Evolutionary conservation across 768 basidiomycete genomes (phyloP), one percentile per base, ranked within the genome.

Genomic region (Suillus decipiens): DNA sequence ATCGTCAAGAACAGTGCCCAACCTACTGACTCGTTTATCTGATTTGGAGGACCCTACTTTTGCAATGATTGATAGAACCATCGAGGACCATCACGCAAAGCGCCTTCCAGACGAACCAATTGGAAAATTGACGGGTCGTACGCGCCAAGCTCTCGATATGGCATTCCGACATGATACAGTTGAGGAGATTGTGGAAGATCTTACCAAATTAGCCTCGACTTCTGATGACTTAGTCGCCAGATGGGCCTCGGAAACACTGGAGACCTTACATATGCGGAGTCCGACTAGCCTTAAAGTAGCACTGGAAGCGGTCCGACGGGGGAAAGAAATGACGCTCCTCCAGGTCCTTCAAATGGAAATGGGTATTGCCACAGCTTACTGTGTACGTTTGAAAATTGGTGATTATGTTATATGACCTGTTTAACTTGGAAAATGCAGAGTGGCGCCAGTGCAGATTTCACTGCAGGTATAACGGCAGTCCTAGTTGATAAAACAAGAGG

Each of bases 221-320:
- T 68, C 78, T 19, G 80, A 82, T 69, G 72, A 76, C 50, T 77
- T 75, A 12, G 80, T 95, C 58, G 80, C 80, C 57, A 71, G 76
- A 47, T 99, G 96, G 95, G 96, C 96, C 6, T 74, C 78, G 62
- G 74, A 82, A 62, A 94, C 95, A 4, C 75, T 92, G 62, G 77
- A 79, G 15, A 77, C 79, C 37, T 77, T 99, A 62, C 79, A 84
- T 45, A 66, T 83, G 67, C 86, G 93, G 47, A 95, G 95, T 76
- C 96, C 96, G 12, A 97, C 96, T 1, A 95, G 94, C 68, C 81
- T 98, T 67, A 93, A 92, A 73, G 90, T 99, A 41, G 86, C 96
- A n/a, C 80, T 99, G 24, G 78, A 83, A 68, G 92, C 93, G 1
- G 84, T 95, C 61, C 86, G 90, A 54, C 78, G 79, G 63, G 95